Percentiles rank a stretch among this genome's conserved stretches.
These are phyloP conservation scores for Dipteronia sinensis DNA, from an alignment of 345 rosid genomes.

Conservation along the genomic window DNA sequence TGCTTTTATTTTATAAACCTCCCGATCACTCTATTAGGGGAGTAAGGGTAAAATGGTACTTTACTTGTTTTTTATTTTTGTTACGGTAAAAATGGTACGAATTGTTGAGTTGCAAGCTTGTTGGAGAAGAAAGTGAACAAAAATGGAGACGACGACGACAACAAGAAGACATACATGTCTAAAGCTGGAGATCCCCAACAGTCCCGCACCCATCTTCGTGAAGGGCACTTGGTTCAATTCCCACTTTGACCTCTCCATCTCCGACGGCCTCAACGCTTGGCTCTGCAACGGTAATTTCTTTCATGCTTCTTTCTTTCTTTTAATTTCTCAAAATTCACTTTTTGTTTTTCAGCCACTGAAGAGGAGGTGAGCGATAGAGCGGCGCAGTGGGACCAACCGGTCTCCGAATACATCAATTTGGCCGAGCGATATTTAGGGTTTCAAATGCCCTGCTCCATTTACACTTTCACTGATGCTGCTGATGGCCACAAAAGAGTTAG, in stretches of 20 bases:
- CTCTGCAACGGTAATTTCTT: slow-evolving; percentile 56
- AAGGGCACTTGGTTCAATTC: slow-evolving; percentile 69
- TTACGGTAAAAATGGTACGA: no score
- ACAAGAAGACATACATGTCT: slow-evolving; percentile 71
- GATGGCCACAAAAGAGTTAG: slow-evolving; percentile 71
- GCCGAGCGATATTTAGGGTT: slow-evolving; percentile 81
- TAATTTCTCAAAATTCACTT: background rate
- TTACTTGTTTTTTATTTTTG: no score
- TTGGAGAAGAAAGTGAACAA: background rate
- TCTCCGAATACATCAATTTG: slow-evolving; percentile 63
- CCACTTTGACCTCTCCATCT: slow-evolving; percentile 71
- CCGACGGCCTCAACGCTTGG: slow-evolving; percentile 80
- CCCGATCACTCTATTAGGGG: no score
- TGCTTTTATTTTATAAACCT: no score
- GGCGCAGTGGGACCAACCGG: slow-evolving; percentile 85
- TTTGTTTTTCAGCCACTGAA: slow-evolving; percentile 51
- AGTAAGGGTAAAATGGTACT: no score
- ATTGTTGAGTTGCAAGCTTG: slow-evolving; percentile 4
- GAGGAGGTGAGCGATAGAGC: slow-evolving; percentile 79
- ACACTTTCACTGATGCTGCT: slow-evolving; percentile 73
- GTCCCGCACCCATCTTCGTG: slow-evolving; percentile 55
- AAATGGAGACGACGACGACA: slow-evolving; percentile 39
- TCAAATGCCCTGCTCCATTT: slow-evolving; percentile 70
- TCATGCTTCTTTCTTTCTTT: background rate
- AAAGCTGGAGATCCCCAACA: slow-evolving; percentile 46